phyloP scores from a whole-genome alignment of 352 stramenopile species.

The Phytophthora boehmeriae region DNA sequence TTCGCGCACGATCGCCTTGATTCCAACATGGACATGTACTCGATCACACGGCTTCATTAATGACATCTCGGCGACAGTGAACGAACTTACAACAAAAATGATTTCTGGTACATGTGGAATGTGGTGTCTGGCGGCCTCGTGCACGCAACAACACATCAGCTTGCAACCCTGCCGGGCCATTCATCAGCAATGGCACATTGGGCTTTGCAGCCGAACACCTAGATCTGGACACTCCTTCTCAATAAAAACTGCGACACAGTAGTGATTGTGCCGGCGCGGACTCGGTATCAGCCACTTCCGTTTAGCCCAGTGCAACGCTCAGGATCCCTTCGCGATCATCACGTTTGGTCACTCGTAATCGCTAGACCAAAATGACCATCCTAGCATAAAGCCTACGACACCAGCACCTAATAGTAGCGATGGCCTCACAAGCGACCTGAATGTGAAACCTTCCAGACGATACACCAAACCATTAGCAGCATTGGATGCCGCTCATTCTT shows the following conservation, averaged over 20 bases:
- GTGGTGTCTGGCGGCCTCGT: slow-evolving; percentile 31
- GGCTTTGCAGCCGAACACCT: slow-evolving; percentile 35
- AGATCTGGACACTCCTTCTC: slow-evolving; percentile 50
- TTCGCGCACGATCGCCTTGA: too few species aligned
- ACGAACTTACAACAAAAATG: slow-evolving; percentile 47
- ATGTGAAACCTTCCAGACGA: slow-evolving; percentile 24
- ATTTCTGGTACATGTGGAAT: slow-evolving; percentile 53
- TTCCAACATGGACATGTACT: neutral
- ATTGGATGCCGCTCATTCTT: slow-evolving; percentile 72
- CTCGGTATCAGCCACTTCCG: slow-evolving; percentile 42
- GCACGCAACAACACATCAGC: slow-evolving; percentile 33
- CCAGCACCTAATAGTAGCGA: slow-evolving; percentile 36
- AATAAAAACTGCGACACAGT: slow-evolving; percentile 44
- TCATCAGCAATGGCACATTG: slow-evolving; percentile 49
- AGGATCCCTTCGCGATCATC: slow-evolving; percentile 14
- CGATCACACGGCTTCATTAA: neutral
- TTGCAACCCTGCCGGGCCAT: slow-evolving; percentile 48
- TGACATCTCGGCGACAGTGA: neutral
- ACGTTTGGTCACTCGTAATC: slow-evolving; percentile 13
- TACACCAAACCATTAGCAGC: slow-evolving; percentile 40
- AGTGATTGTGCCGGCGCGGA: slow-evolving; percentile 31
- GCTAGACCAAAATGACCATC: slow-evolving; percentile 18
- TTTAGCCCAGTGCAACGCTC: slow-evolving; percentile 42
- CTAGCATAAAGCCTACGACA: slow-evolving; percentile 32
- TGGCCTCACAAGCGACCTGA: slow-evolving; percentile 47